A percentile compares a stretch with the other conserved stretches of the same genome.
Evolutionary conservation across 768 basidiomycete species (phyloP).

Genomic region (Termitomyces sp.): DNA sequence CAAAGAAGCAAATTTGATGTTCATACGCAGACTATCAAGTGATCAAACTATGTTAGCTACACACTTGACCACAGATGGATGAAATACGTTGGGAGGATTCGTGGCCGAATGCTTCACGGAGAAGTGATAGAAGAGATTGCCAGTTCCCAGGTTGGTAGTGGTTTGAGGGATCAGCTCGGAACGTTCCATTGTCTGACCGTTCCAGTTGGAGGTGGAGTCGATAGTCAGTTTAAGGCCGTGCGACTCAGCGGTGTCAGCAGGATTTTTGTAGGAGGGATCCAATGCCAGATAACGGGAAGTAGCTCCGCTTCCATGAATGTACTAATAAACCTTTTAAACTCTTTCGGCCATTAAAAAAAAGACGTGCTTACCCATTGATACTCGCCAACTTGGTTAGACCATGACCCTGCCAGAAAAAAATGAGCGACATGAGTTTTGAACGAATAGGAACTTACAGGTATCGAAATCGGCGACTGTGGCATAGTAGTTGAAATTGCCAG

Average conservation of each 20-base stretch:
- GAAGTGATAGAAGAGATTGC: slow-evolving; percentile 64
- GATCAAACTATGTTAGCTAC: background rate
- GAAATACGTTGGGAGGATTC: slow-evolving; percentile 48
- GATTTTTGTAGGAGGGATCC: slow-evolving; percentile 54
- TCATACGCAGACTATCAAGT: slow-evolving; percentile 45
- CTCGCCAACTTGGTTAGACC: slow-evolving; percentile 50
- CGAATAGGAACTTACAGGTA: slow-evolving; percentile 36
- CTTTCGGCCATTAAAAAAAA: background rate
- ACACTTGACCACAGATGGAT: background rate
- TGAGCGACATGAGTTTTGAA: background rate
- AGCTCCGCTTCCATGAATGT: slow-evolving; percentile 53
- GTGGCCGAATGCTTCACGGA: slow-evolving; percentile 47
- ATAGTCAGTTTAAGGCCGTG: slow-evolving; percentile 56
- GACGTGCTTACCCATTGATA: slow-evolving; percentile 51
- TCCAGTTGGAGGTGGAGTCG: slow-evolving; percentile 54
- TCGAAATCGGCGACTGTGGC: slow-evolving; percentile 48
- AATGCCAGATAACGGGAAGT: slow-evolving; percentile 56
- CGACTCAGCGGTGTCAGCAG: slow-evolving; percentile 48
- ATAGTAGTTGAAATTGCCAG: slow-evolving; percentile 52
- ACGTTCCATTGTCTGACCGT: slow-evolving; percentile 46
- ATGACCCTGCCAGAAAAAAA: slow-evolving; percentile 42
- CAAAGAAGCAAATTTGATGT: slow-evolving; percentile 64
- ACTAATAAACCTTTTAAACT: slow-evolving; percentile 25
- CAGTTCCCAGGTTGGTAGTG: slow-evolving; percentile 51
- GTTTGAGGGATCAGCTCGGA: slow-evolving; percentile 46